phyloP scores from a whole-genome alignment of 192 early-diverging fungal species.

The Entophlyctis luteolus region DNA sequence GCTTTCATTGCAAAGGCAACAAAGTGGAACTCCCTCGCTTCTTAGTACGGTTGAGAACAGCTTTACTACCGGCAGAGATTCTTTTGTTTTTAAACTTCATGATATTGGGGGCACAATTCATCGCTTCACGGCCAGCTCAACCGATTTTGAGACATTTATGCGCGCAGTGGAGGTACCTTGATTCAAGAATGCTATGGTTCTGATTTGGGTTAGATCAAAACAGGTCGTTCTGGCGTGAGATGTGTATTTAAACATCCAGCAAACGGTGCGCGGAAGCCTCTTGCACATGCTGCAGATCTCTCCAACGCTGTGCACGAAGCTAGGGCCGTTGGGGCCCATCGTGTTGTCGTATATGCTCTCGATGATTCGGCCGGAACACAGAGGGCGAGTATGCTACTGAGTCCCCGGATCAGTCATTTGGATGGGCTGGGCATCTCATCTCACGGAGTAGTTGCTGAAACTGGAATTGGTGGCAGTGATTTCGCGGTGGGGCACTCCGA shows the following conservation, averaged over 20 bases:
- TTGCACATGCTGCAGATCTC: slow-evolving; percentile 49
- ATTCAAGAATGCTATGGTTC: too few relatives aligned
- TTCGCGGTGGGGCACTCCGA: background rate
- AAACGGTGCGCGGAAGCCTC: slow-evolving; percentile 1
- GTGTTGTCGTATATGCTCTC: slow-evolving; percentile 3
- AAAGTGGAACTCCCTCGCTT: background rate
- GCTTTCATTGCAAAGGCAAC: background rate
- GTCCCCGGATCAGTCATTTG: too few relatives aligned
- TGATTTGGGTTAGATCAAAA: too few relatives aligned
- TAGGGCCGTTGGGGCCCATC: background rate
- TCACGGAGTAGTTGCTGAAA: background rate
- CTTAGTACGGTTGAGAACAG: background rate
- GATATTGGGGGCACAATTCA: slow-evolving; percentile 47
- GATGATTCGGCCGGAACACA: too few relatives aligned
- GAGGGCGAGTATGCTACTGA: too few relatives aligned
- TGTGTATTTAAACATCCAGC: background rate
- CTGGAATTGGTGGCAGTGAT: background rate
- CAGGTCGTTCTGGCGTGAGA: background rate
- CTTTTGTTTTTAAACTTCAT: slow-evolving; percentile 48
- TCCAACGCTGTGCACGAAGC: slow-evolving; percentile 7
- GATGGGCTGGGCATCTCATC: too few relatives aligned
- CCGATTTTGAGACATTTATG: background rate
- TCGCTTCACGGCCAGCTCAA: slow-evolving; percentile 31
- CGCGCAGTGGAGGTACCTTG: background rate
- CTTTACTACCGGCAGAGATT: background rate